Evolutionary conservation across 805 yeast genomes (phyloP).

Genomic region (Candida hispaniensis): DNA sequence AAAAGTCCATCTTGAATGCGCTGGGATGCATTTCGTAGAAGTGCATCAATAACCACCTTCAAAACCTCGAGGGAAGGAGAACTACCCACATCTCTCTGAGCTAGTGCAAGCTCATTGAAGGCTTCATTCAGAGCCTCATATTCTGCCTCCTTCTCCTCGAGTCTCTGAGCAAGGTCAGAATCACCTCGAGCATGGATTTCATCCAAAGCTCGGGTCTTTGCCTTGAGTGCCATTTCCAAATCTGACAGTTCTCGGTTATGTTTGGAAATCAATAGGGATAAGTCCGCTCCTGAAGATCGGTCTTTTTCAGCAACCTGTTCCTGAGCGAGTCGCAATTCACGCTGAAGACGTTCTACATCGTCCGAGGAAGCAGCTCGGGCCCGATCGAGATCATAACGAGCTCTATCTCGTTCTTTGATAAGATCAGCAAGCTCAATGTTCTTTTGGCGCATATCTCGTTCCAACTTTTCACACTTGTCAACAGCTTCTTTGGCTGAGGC

Average conservation of each 20-base stretch:
- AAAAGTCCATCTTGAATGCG: constrained; percentile 61
- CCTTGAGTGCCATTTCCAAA: constrained; percentile 33
- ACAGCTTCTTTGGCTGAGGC: constrained; percentile 85
- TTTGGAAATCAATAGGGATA: constrained; percentile 46
- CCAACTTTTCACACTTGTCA: constrained; percentile 69
- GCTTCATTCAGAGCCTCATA: constrained; percentile 71
- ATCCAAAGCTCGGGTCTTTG: constrained; percentile 28
- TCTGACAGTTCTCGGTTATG: constrained; percentile 54
- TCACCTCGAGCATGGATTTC: constrained; percentile 26
- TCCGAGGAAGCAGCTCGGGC: constrained; percentile 51
- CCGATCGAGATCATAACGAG: constrained; percentile 70
- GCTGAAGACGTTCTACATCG: constrained; percentile 53
- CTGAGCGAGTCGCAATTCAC: constrained; percentile 52
- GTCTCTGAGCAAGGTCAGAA: constrained; percentile 30
- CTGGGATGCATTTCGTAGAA: constrained; percentile 55
- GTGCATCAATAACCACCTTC: constrained; percentile 52
- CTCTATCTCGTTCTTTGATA: constrained; percentile 81
- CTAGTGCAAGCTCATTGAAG: constrained; percentile 37
- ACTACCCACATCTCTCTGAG: constrained; percentile 25
- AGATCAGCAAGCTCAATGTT: constrained; percentile 80
- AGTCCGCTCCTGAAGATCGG: constrained; percentile 50
- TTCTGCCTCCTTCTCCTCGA: constrained; percentile 65
- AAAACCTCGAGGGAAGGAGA: constrained; percentile 41
- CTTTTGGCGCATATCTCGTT: constrained; percentile 73
- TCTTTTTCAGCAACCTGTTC: constrained; percentile 50